Percentiles rank a stretch among this genome's conserved stretches.
Conservation (phyloP, 257 asterid species). For the Solanum bulbocastanum region DNA sequence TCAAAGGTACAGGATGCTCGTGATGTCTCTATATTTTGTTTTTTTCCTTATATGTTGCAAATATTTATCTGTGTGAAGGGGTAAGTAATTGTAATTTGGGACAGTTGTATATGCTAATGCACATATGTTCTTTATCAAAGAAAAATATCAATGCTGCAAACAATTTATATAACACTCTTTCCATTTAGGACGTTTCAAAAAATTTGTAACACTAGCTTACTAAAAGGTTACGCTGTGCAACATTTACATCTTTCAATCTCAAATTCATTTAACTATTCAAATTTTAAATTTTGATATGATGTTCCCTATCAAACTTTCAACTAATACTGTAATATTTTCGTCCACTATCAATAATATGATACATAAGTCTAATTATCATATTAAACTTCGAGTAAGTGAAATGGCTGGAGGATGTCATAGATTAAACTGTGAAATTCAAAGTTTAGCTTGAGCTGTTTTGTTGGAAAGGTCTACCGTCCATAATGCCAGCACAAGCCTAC, state of each 20-base stretch:
- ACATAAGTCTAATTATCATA: not conserved
- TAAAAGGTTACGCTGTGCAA: not conserved
- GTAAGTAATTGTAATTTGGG: not conserved
- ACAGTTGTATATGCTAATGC: not conserved
- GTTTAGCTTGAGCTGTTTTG: not conserved
- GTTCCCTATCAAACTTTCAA: not conserved
- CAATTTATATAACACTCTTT: not conserved
- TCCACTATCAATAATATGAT: not conserved
- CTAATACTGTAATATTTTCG: not conserved
- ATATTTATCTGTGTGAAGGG: not conserved
- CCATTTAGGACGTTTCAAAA: not conserved
- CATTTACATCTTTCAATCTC: not conserved
- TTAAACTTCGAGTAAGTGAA: not conserved
- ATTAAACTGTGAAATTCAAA: not conserved
- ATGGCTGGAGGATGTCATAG: not conserved
- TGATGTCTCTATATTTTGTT: not conserved
- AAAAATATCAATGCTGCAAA: not conserved
- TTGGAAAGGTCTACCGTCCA: not conserved
- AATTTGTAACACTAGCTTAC: not conserved
- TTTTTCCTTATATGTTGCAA: not conserved
- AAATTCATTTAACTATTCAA: not conserved
- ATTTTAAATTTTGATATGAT: not conserved
- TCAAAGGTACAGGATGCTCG: slow-evolving; percentile 42
- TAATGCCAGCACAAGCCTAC: not conserved
- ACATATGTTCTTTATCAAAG: not conserved